Evolutionary conservation across 108 stramenopile genomes (phyloP).

Genomic region (Pseudonitzschia delicatissima): DNA sequence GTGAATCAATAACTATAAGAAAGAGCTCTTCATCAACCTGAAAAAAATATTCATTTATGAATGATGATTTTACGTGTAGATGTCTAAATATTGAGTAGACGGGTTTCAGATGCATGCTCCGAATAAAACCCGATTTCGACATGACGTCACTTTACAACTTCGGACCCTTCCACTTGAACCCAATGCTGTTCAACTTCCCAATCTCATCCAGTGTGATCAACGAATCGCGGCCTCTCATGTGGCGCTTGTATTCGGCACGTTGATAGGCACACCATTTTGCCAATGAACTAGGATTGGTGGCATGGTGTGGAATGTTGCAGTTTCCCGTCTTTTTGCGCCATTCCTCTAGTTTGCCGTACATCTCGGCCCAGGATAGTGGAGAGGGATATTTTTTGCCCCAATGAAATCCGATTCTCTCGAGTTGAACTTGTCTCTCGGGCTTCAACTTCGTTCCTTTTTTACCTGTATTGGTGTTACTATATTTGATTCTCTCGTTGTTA

Average conservation of each 20-base stretch:
- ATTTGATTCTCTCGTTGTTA: background rate
- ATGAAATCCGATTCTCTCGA: background rate
- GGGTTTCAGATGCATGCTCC: no score
- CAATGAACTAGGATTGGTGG: background rate
- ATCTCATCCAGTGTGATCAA: background rate
- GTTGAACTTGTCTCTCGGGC: background rate
- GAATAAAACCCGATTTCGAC: no score
- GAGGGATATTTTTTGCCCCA: background rate
- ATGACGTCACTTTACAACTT: background rate
- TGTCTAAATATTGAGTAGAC: no score
- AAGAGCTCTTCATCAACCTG: no score
- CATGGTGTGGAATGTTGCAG: background rate
- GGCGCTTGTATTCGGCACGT: conserved; percentile 1
- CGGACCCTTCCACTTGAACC: background rate
- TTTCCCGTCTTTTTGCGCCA: background rate
- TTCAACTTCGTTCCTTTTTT: background rate
- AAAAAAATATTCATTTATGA: no score
- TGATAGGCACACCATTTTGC: background rate
- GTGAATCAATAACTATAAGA: conserved; percentile 44
- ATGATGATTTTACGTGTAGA: no score
- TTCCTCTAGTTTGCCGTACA: background rate
- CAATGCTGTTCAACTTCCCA: background rate
- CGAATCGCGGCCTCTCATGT: background rate
- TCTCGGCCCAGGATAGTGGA: background rate
- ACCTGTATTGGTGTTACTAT: background rate